Evolutionary conservation across 1,284 basidiomycete species (phyloP).

Genomic region (Schizopora paradoxa): DNA sequence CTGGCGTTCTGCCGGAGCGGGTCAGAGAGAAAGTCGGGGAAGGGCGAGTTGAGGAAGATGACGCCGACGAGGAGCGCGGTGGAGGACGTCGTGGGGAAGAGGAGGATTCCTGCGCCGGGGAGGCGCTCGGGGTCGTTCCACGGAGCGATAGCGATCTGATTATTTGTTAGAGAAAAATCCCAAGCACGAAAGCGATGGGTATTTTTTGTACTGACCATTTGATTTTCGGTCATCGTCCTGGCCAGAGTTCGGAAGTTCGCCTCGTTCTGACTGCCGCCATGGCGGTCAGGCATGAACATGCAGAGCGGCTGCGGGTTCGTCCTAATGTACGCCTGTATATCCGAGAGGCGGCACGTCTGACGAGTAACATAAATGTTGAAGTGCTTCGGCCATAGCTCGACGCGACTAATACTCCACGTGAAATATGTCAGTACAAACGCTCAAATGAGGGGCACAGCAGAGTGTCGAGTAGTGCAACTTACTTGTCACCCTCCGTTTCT

Average conservation of each 20-base stretch:
- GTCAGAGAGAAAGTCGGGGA: conserved; percentile 42
- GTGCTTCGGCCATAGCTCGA: conserved; percentile 43
- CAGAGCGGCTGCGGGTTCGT: conserved; percentile 43
- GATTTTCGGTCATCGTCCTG: conserved; percentile 43
- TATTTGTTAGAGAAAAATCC: conserved; percentile 12
- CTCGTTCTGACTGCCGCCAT: conserved; percentile 48
- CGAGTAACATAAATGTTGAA: conserved; percentile 42
- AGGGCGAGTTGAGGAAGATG: conserved; percentile 44
- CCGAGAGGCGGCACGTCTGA: conserved; percentile 38
- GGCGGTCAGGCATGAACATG: conserved; percentile 58
- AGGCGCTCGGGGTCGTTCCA: conserved; percentile 42
- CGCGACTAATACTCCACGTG: conserved; percentile 28
- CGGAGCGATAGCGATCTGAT: conserved; percentile 49
- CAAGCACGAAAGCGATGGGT: conserved; percentile 7
- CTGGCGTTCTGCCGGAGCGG: conserved; percentile 10
- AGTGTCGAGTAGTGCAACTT: conserved; percentile 15
- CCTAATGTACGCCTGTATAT: conserved; percentile 47
- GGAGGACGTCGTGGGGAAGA: conserved; percentile 53
- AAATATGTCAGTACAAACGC: conserved; percentile 12
- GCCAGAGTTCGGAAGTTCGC: conserved; percentile 50
- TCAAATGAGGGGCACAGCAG: not conserved
- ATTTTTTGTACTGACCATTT: conserved; percentile 38
- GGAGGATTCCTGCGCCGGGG: conserved; percentile 49
- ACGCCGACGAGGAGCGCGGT: conserved; percentile 53
- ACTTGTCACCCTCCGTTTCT: conserved; percentile 65